These are phyloP conservation scores for Dothideomycetes sp. DNA, from an alignment of 2,329 filamentous ascomycete species.

Conservation along the genomic window DNA sequence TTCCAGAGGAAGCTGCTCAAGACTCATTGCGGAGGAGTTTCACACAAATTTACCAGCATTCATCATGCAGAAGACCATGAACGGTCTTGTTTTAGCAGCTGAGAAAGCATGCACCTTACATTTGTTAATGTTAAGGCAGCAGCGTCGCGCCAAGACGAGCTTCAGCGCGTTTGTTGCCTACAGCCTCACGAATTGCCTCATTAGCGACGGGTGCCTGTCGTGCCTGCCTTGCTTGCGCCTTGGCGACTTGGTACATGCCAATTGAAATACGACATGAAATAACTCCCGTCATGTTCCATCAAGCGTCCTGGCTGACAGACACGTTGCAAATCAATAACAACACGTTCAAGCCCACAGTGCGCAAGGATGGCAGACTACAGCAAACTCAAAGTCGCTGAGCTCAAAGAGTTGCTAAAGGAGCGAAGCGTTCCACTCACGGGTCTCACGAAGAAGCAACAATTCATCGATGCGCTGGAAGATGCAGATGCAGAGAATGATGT, in stretches of 20 bases:
- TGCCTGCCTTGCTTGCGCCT: too few relatives aligned
- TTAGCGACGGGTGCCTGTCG: too few relatives aligned
- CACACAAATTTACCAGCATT: too few relatives aligned
- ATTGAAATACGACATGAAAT: too few relatives aligned
- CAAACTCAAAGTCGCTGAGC: constrained; percentile 29
- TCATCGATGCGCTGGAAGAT: constrained; percentile 27
- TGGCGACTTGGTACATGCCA: too few relatives aligned
- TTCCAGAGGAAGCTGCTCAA: constrained; percentile 39
- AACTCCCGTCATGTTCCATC: too few relatives aligned
- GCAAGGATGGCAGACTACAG: constrained; percentile 23
- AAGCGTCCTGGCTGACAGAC: not conserved
- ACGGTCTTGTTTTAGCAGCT: too few relatives aligned
- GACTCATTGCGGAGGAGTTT: constrained; percentile 7
- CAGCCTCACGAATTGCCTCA: not conserved
- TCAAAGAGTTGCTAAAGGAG: constrained; percentile 28
- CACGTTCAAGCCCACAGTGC: not conserved
- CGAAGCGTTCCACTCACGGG: constrained; percentile 28
- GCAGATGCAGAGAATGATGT: constrained; percentile 11
- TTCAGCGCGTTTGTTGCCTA: constrained; percentile 5
- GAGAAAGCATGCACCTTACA: too few relatives aligned
- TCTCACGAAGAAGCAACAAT: constrained; percentile 29
- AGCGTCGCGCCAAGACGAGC: constrained; percentile 4
- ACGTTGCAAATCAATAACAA: too few relatives aligned
- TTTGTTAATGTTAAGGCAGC: constrained; percentile 1
- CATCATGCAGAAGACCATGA: too few relatives aligned